Base-by-base conservation (phyloP, 2,329 filamentous ascomycete genomes). In the Phialophora chinensis region DNA sequence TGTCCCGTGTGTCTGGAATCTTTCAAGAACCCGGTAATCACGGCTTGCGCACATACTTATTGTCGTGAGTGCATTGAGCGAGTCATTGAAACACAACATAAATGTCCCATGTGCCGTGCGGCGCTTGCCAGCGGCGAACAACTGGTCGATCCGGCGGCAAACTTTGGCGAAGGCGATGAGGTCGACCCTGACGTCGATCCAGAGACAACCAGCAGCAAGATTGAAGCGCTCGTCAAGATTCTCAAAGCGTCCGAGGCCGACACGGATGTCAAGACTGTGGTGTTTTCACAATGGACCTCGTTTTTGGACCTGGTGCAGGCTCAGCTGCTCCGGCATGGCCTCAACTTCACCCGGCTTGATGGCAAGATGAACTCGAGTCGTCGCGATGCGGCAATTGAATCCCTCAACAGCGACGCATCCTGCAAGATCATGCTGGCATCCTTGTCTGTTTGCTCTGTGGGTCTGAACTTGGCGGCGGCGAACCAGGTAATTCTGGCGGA, bases 401-500 rank as follows among this genome's bases (percentile, higher is more conserved):
- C 85, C 0, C 85, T 97, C 33, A 88, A 91, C 65, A 82, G 83
- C 2, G 88, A 95, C 64, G 82, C 88, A 0, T 77, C 86, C 1
- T 91, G 87, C 65, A 89, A 87, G 0, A 86, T 97, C 72, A 85
- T 97, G 81, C 88, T 97, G 2, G 93, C 93, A 1, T 93, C 90
- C 74, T 81, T 97, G 50, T 86, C 87, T 7, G 93, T 95, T 6
- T 94, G 91, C 77, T 91, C 89, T 60, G 92, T 97, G 1, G 93
- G 93, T 0, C 83, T 97, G 54, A 96, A 96, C 73, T 85, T 97
- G 12, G 91, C 93, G 0, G 88, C 91, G 0, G 93, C 93, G 0
- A 92, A 95, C 73, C 93, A 93, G 6, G 91, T 96, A 66, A 88
- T 97, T 54, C 82, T 97, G 23, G 87, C 88, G 0, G 93, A 97